Conservation (phyloP, 2,329 filamentous ascomycete genomes). For the Neonectria neomacrospora region DNA sequence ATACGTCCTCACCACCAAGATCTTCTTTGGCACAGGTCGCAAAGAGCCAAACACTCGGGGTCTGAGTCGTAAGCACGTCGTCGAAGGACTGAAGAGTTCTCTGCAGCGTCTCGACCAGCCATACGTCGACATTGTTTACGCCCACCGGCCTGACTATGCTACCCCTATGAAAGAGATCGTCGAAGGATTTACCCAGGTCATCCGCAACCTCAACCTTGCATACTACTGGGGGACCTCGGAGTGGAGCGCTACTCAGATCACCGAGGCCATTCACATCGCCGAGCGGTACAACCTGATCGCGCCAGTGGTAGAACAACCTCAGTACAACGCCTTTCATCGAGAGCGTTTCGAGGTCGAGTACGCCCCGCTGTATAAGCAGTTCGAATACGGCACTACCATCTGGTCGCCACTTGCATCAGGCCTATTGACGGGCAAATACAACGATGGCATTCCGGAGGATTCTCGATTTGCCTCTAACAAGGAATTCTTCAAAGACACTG, state of each 20-base stretch:
- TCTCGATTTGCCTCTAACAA: conserved; percentile 61
- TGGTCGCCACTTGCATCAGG: conserved; percentile 68
- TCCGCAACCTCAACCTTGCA: conserved; percentile 43
- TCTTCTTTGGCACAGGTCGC: conserved; percentile 46
- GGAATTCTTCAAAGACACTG: conserved; percentile 33
- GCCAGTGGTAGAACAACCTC: conserved; percentile 73
- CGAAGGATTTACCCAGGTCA: conserved; percentile 43
- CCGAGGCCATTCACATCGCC: conserved; percentile 64
- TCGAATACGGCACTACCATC: conserved; percentile 69
- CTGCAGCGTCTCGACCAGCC: conserved; percentile 41
- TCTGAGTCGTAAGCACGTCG: conserved; percentile 73
- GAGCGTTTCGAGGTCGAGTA: conserved; percentile 72
- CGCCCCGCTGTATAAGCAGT: conserved; percentile 66
- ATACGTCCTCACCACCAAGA: conserved; percentile 62
- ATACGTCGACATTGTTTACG: conserved; percentile 44
- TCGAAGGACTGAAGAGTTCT: conserved; percentile 57
- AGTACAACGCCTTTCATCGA: conserved; percentile 72
- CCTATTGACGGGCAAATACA: conserved; percentile 74
- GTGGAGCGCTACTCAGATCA: conserved; percentile 75
- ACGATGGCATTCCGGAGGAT: conserved; percentile 64
- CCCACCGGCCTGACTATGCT: conserved; percentile 40
- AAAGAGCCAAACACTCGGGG: conserved; percentile 67
- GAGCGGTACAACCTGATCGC: conserved; percentile 70
- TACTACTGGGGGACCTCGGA: conserved; percentile 68
- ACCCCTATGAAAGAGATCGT: conserved; percentile 44